Evolutionary conservation across 805 yeast species (phyloP).

Genomic region (Wickerhamomyces canadensis): DNA sequence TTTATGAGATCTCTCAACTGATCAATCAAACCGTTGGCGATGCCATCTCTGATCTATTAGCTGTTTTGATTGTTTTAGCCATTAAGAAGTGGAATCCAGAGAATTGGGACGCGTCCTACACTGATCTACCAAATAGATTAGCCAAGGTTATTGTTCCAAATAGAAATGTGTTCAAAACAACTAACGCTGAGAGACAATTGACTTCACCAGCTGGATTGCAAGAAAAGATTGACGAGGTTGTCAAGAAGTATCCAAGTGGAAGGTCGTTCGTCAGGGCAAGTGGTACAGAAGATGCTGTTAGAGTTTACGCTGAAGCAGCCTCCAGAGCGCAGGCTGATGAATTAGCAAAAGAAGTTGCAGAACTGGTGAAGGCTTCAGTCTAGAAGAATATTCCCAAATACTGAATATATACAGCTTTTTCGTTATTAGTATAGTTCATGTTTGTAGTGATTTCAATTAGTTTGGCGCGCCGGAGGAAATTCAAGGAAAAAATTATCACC

Average conservation of each 20-base stretch:
- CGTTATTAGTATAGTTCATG: too few species aligned
- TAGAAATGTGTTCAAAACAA: conserved; percentile 71
- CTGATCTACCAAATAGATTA: conserved; percentile 82
- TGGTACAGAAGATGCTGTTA: conserved; percentile 96
- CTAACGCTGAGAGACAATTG: conserved; percentile 84
- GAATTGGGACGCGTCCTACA: conserved; percentile 72
- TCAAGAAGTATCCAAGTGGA: conserved; percentile 50
- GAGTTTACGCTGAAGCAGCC: conserved; percentile 89
- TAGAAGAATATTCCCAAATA: too few species aligned
- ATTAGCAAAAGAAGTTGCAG: conserved; percentile 36
- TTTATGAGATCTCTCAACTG: conserved; percentile 58
- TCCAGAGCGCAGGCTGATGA: conserved; percentile 41
- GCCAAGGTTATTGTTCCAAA: conserved; percentile 81
- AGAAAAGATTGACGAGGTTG: conserved; percentile 58
- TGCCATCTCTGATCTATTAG: conserved; percentile 86
- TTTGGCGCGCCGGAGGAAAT: too few species aligned
- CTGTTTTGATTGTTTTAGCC: conserved; percentile 61
- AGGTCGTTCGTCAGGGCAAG: conserved; percentile 94
- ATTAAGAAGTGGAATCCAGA: conserved; percentile 53
- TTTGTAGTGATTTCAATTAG: too few species aligned
- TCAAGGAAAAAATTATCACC: too few species aligned
- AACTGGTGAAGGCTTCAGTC: conserved; percentile 26
- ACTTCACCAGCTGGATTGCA: conserved; percentile 78
- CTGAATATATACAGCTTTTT: too few species aligned
- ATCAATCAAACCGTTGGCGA: conserved; percentile 99